Conservation (phyloP, 495 filamentous ascomycete species). For the Aspergillus egyptiacus region DNA sequence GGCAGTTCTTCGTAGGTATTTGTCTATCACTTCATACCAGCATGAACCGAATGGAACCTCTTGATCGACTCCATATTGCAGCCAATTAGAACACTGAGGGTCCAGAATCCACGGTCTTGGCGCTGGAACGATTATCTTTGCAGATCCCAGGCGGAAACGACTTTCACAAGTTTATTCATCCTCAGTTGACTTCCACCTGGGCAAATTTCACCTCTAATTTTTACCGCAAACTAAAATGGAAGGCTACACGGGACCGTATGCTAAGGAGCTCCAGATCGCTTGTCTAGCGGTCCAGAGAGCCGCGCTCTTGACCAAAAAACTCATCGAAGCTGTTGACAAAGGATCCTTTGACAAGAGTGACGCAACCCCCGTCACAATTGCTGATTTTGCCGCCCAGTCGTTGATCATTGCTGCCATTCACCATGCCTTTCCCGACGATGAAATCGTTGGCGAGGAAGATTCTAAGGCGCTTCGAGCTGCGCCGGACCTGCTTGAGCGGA, state of each 20-base stretch:
- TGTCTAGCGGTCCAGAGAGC: slow-evolving; percentile 50
- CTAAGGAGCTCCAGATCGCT: slow-evolving; percentile 45
- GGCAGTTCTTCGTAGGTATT: too few relatives aligned
- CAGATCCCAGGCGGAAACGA: background rate
- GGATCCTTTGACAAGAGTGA: slow-evolving; percentile 53
- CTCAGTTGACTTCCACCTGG: background rate
- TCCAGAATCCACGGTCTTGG: background rate
- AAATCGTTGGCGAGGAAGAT: slow-evolving; percentile 59
- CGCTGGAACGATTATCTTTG: background rate
- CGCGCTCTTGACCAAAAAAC: slow-evolving; percentile 45
- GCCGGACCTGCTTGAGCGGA: slow-evolving; percentile 43
- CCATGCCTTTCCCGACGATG: slow-evolving; percentile 48
- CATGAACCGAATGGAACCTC: too few relatives aligned
- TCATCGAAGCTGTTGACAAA: slow-evolving; percentile 43
- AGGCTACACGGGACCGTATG: slow-evolving; percentile 24
- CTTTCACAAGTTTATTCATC: background rate
- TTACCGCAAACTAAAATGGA: slow-evolving; percentile 14
- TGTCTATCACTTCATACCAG: too few relatives aligned
- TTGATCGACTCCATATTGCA: background rate
- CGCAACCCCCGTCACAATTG: slow-evolving; percentile 57
- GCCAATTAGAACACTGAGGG: background rate
- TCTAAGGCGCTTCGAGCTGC: slow-evolving; percentile 47
- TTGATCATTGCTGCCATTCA: slow-evolving; percentile 52
- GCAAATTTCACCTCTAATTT: too few relatives aligned
- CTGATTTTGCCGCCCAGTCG: slow-evolving; percentile 62